phyloP scores from a whole-genome alignment of 768 basidiomycete genomes.

The Termitomyces sp. region DNA sequence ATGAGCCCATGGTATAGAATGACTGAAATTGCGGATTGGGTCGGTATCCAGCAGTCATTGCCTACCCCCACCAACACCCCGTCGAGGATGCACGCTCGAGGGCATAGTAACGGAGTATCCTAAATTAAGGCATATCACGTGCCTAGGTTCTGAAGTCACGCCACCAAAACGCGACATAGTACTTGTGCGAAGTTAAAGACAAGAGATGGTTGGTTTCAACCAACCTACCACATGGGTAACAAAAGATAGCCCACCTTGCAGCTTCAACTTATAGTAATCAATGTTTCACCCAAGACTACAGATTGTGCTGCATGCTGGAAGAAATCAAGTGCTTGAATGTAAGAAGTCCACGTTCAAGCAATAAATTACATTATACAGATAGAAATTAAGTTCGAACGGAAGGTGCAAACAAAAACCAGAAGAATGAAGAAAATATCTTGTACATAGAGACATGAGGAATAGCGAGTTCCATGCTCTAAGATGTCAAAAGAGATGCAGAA shows the following conservation, averaged over 20 bases:
- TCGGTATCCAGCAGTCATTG: conserved; percentile 12
- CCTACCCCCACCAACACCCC: not conserved
- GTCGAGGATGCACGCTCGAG: too few relatives aligned
- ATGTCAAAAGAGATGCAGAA: not conserved
- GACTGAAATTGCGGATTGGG: conserved; percentile 19
- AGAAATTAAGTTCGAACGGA: conserved; percentile 13
- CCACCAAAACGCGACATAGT: not conserved
- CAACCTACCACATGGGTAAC: too few relatives aligned
- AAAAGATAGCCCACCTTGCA: not conserved
- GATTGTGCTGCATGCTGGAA: too few relatives aligned
- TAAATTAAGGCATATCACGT: conserved; percentile 22
- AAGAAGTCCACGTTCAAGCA: conserved; percentile 9
- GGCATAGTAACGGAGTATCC: too few relatives aligned
- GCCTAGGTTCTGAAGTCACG: conserved; percentile 10
- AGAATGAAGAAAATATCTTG: not conserved
- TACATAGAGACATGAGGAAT: conserved; percentile 6
- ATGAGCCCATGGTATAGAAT: conserved; percentile 19
- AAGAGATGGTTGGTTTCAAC: not conserved
- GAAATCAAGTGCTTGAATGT: not conserved
- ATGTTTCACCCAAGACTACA: not conserved
- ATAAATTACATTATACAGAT: conserved; percentile 38
- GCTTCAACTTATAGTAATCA: too few relatives aligned
- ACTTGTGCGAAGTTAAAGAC: not conserved
- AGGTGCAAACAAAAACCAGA: not conserved
- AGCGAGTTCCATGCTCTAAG: not conserved